A percentile compares a stretch with the other conserved stretches of the same genome.
Conservation (phyloP, 23 red algal genomes). For the Gracilaria domingensis region DNA sequence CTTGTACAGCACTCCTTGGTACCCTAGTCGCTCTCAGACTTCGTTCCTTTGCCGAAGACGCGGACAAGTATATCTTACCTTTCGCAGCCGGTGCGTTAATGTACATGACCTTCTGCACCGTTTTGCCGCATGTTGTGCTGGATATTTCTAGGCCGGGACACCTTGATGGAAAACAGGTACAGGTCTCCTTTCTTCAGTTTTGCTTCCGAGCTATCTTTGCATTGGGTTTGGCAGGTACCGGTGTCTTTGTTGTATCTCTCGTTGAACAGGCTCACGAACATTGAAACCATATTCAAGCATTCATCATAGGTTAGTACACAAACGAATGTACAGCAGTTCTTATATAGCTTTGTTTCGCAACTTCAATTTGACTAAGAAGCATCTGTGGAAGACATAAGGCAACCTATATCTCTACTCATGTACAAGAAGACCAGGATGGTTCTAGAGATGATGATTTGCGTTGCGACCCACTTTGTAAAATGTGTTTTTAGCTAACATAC, state of each 20-base stretch:
- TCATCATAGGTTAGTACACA: no score
- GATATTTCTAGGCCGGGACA: conserved; percentile 9
- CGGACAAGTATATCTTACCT: conserved; percentile 41
- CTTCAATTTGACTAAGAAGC: no score
- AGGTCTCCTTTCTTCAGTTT: neutral
- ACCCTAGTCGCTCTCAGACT: conserved; percentile 45
- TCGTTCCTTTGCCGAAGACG: conserved; percentile 13
- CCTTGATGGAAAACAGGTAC: neutral
- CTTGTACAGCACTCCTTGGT: conserved; percentile 66
- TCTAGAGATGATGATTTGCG: no score
- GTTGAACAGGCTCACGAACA: conserved; percentile 60
- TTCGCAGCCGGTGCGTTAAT: conserved; percentile 83
- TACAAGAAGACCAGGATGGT: no score
- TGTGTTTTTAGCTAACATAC: neutral
- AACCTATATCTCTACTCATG: no score
- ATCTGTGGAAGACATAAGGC: no score
- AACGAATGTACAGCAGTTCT: no score
- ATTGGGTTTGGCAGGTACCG: neutral
- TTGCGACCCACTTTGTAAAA: neutral
- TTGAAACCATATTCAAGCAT: neutral
- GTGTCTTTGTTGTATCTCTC: conserved; percentile 46
- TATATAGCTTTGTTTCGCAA: no score
- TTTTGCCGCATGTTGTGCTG: conserved; percentile 72
- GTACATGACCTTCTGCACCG: conserved; percentile 77
- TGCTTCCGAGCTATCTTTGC: neutral